phyloP scores from a whole-genome alignment of 768 basidiomycete species.

The Gymnopilus junonius region DNA sequence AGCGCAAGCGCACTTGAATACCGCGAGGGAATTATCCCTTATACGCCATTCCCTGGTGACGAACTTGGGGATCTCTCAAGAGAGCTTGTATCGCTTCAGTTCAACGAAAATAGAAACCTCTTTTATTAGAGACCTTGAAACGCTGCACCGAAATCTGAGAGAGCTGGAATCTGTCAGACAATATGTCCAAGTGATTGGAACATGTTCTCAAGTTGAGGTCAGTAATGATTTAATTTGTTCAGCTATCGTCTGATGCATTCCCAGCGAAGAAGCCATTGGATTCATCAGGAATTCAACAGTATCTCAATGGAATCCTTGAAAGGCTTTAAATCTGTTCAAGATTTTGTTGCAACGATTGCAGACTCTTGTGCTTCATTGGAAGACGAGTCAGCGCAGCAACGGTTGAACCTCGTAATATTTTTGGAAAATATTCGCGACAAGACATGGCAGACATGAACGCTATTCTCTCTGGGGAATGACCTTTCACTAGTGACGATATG shows the following conservation, averaged over 20 bases:
- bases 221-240: constrained; percentile 19
- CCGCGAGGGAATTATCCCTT: constrained; percentile 77
- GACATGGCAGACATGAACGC: constrained; percentile 78
- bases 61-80: constrained; percentile 71
- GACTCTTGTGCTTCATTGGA: constrained; percentile 49
- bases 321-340: constrained; percentile 63
- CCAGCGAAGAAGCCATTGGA: constrained; percentile 61
- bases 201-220: constrained; percentile 76
- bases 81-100: constrained; percentile 63
- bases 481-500: not conserved
- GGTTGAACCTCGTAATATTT: constrained; percentile 65
- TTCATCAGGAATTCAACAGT: constrained; percentile 48
- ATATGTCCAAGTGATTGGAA: constrained; percentile 78
- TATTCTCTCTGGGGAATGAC: constrained; percentile 56
- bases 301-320: constrained; percentile 53
- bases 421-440: constrained; percentile 64
- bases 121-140: constrained; percentile 85
- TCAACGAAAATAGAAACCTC: constrained; percentile 54
- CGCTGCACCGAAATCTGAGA: constrained; percentile 73
- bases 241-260: constrained; percentile 8
- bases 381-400: constrained; percentile 49
- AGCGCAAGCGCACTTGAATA: constrained; percentile 54
- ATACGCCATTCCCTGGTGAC: constrained; percentile 79
- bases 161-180: constrained; percentile 76
- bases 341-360: constrained; percentile 57